Conservation (phyloP, 305 asterid genomes). For the Ajuga reptans region DNA sequence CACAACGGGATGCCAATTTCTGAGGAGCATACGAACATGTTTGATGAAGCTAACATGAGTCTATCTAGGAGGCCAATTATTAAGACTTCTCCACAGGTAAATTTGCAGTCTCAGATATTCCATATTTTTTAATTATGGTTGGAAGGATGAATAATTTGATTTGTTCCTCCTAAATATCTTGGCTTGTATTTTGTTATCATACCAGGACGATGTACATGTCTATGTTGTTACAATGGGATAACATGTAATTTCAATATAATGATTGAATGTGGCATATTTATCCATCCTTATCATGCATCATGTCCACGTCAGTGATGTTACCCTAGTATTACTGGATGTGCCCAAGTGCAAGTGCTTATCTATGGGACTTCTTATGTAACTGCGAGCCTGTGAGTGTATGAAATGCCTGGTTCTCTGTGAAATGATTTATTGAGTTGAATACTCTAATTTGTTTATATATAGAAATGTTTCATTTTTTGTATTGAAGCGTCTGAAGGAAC, state of each 20-base stretch:
- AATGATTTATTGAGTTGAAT: conserved; percentile 8
- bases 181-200: background rate
- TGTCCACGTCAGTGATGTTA: background rate
- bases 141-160: conserved; percentile 12
- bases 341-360: background rate
- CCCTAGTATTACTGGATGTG: conserved; percentile 14
- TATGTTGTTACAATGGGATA: background rate
- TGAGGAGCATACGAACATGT: conserved; percentile 35
- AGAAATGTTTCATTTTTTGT: background rate
- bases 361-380: background rate
- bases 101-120: conserved; percentile 18
- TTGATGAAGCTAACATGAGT: conserved; percentile 34
- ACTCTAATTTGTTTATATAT: background rate
- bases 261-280: background rate
- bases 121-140: conserved; percentile 16
- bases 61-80: conserved; percentile 35
- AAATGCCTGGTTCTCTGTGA: background rate
- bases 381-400: background rate
- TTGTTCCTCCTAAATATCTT: background rate
- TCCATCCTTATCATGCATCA: background rate
- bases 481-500: background rate
- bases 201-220: background rate
- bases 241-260: background rate
- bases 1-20: conserved; percentile 35
- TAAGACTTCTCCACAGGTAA: conserved; percentile 66